Conservation (phyloP, 2,329 filamentous ascomycete species). For the Fusarium staphyleae region DNA sequence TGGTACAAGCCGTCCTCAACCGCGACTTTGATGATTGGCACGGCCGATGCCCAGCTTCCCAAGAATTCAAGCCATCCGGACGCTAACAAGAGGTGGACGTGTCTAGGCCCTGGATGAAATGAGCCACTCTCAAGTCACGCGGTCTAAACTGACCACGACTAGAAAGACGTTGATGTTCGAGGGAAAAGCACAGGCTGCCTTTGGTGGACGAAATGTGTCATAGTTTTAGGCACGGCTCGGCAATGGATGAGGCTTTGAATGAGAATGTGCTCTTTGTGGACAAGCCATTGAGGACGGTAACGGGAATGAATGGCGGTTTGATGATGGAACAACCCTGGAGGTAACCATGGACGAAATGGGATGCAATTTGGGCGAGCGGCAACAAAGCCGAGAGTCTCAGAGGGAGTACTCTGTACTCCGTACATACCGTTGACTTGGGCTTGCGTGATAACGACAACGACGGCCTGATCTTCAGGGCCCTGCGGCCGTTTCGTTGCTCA, state of each 20-base stretch:
- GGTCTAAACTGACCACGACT: slow-evolving; percentile 8
- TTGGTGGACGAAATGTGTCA: background rate
- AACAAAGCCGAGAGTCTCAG: slow-evolving; percentile 2
- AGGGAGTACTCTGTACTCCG: background rate
- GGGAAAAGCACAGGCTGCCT: background rate
- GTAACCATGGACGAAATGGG: slow-evolving; percentile 16
- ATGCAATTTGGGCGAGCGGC: slow-evolving; percentile 17
- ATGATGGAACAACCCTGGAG: background rate
- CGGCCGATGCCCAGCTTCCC: slow-evolving; percentile 4
- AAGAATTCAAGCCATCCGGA: slow-evolving; percentile 6
- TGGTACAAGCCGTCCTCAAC: slow-evolving; percentile 1
- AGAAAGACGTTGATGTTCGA: slow-evolving; percentile 10
- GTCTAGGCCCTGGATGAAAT: slow-evolving; percentile 9
- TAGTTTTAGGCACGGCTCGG: slow-evolving; percentile 2
- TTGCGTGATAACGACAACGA: slow-evolving; percentile 10
- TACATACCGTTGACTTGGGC: slow-evolving; percentile 5
- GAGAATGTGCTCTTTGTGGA: slow-evolving; percentile 15
- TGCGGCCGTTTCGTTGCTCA: slow-evolving; percentile 17
- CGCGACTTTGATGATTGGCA: slow-evolving; percentile 12
- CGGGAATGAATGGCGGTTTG: slow-evolving; percentile 2
- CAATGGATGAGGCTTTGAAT: slow-evolving; percentile 11
- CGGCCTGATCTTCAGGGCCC: slow-evolving; percentile 21
- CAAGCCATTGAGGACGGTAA: background rate
- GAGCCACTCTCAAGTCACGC: slow-evolving; percentile 13
- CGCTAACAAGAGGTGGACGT: slow-evolving; percentile 8